These are phyloP conservation scores for Maudiozyma barnettii DNA, from an alignment of 805 yeast genomes.

Conservation along the genomic window DNA sequence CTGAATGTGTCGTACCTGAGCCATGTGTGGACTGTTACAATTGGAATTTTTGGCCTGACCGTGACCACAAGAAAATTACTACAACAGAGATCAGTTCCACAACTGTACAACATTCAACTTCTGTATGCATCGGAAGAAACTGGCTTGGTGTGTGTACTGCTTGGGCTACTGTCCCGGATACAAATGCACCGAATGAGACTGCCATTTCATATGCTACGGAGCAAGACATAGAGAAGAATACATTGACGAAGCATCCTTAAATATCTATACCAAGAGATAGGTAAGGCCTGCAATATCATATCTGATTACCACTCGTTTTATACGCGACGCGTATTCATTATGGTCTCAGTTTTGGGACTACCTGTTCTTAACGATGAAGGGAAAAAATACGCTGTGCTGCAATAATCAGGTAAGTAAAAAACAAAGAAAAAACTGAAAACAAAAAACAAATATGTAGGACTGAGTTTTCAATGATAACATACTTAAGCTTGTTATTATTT, in stretches of 20 bases:
- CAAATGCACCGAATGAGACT: not conserved
- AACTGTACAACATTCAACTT: conserved; percentile 14
- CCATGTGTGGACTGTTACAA: conserved; percentile 86
- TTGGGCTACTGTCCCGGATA: conserved; percentile 7
- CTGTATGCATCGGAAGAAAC: conserved; percentile 27
- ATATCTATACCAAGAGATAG: too few relatives aligned
- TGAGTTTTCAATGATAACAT: too few relatives aligned
- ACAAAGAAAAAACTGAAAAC: too few relatives aligned
- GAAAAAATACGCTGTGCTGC: too few relatives aligned
- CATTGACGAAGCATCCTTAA: not conserved
- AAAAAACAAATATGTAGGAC: too few relatives aligned
- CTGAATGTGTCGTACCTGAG: conserved; percentile 62
- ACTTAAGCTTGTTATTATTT: too few relatives aligned
- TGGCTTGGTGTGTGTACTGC: conserved; percentile 30
- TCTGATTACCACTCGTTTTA: not conserved
- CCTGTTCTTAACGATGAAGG: too few relatives aligned
- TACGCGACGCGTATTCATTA: too few relatives aligned
- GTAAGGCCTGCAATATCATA: too few relatives aligned
- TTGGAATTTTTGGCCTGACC: conserved; percentile 64
- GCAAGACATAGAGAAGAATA: not conserved
- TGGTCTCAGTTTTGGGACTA: too few relatives aligned
- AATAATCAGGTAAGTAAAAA: too few relatives aligned
- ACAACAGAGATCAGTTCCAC: conserved; percentile 10
- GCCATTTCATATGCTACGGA: not conserved
- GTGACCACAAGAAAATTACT: conserved; percentile 18